Percentiles rank a stretch among this genome's conserved stretches.
These are phyloP conservation scores for Triangularia setosa DNA, from an alignment of 2,329 filamentous ascomycete species.

Conservation along the genomic window DNA sequence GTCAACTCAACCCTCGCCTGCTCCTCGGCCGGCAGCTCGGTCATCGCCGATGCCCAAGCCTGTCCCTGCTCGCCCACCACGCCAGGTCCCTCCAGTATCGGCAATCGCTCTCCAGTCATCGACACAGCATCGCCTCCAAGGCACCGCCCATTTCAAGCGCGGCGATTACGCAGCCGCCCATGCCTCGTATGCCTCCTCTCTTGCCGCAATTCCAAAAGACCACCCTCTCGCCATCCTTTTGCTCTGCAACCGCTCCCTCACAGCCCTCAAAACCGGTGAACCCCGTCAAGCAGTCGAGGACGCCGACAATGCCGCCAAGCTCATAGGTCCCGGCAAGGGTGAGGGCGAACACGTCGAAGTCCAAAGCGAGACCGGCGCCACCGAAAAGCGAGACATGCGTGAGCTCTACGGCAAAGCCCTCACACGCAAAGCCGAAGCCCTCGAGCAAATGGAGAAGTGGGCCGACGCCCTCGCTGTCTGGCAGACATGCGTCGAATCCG, in stretches of 20 bases:
- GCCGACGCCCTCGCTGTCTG: constrained; percentile 74
- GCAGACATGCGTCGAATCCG: constrained; percentile 77
- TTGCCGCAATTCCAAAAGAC: constrained; percentile 67
- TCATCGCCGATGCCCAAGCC: constrained; percentile 36
- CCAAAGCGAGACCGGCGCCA: constrained; percentile 45
- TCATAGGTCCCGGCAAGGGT: constrained; percentile 77
- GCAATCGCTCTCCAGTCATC: constrained; percentile 68
- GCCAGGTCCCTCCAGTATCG: constrained; percentile 64
- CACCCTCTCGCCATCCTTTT: constrained; percentile 88
- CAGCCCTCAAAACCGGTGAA: constrained; percentile 85
- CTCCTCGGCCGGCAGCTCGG: constrained; percentile 28
- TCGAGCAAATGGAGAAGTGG: constrained; percentile 96
- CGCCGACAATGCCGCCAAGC: constrained; percentile 70
- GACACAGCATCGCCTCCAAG: constrained; percentile 71
- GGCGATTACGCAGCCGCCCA: constrained; percentile 90
- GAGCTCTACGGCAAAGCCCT: constrained; percentile 92
- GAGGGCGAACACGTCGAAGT: constrained; percentile 76
- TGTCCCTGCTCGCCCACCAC: constrained; percentile 40
- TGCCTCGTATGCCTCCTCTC: constrained; percentile 72
- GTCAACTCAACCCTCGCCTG: constrained; percentile 36
- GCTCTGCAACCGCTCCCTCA: constrained; percentile 85
- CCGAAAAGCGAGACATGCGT: constrained; percentile 75
- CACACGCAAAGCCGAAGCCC: constrained; percentile 89
- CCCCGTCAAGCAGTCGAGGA: constrained; percentile 83
- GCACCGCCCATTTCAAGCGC: constrained; percentile 86